Evolutionary conservation across 495 filamentous ascomycete species (phyloP), one percentile per base, ranked within the genome.

Genomic region (Chlorociboria aeruginascens): DNA sequence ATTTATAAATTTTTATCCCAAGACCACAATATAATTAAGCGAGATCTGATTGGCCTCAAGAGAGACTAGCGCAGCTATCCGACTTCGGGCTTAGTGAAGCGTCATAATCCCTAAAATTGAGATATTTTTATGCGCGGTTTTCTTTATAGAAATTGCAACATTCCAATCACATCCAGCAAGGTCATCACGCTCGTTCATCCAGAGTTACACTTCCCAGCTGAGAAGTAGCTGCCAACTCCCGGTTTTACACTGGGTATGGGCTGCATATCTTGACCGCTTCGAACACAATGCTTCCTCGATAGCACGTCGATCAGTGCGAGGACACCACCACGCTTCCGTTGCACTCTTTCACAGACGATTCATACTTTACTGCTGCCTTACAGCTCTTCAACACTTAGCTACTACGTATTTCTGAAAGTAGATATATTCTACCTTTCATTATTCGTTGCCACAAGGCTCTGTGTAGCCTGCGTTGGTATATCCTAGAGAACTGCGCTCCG

Each of bases 271-370:
- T 28, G 12, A 25, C 37, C 25, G 13, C n/a, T 40, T 20, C 13
- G 25, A 8, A 40, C 20, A 25, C 34, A 35, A 50, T 54, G 52
- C 43, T 50, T 31, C 46, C 47, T 33, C 52, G 52, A 54, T 54
- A 54, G 29, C 46, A 29, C 52, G 17, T 47, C 52, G 38, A 44
- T 53, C 48, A 53, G 45, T n/a, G 25, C 20, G 20, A 25, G 20
- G 20, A 25, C 20, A 2, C 20, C 20, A 25, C 20, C 20, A 1
- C 20, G 4, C 20, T 25, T 25, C 20, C 1, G 20, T 25, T 25
- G 20, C 20, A 25, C 20, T 25, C 20, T 25, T 25, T 25, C 20
- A 25, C 20, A 25, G 20, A 25, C 20, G 20, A 25, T 25, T 25
- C 4, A 4, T 1, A 25, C 20, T 25, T 25, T 25, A 4, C 2